Conservation (phyloP, 805 yeast species). For the Hanseniaspora lachancei region DNA sequence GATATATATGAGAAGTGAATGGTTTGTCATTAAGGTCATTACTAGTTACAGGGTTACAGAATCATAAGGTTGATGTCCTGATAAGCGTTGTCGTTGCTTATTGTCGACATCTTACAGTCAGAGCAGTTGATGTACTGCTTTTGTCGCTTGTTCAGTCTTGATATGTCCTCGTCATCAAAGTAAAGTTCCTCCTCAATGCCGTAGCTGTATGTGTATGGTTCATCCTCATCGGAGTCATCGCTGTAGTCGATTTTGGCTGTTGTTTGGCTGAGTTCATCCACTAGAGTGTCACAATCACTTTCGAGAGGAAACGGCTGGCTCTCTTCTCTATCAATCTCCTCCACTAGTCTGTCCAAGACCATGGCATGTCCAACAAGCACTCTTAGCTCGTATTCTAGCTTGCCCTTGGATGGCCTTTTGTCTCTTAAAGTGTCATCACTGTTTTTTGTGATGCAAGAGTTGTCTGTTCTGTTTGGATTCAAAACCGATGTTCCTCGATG, state of each 20-base stretch:
- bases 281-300: background rate
- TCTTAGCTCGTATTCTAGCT: conserved; percentile 20
- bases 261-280: background rate
- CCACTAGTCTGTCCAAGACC: conserved; percentile 22
- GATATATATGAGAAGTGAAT: too few species aligned
- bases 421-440: background rate
- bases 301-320: conserved; percentile 10
- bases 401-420: background rate
- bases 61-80: too few species aligned
- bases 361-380: conserved; percentile 27
- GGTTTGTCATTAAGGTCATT: too few species aligned
- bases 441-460: too few species aligned
- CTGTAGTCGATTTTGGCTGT: background rate
- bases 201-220: too few species aligned
- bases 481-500: background rate
- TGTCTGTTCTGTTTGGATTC: background rate
- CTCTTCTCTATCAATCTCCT: conserved; percentile 13
- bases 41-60: too few species aligned
- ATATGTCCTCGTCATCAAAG: conserved; percentile 10
- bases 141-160: background rate
- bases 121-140: too few species aligned
- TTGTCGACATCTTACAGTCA: too few species aligned
- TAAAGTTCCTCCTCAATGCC: too few species aligned
- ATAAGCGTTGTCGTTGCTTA: too few species aligned
- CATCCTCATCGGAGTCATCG: background rate